Evolutionary conservation across 352 stramenopile species (phyloP).

Genomic region (Peronosclerospora sorghi): DNA sequence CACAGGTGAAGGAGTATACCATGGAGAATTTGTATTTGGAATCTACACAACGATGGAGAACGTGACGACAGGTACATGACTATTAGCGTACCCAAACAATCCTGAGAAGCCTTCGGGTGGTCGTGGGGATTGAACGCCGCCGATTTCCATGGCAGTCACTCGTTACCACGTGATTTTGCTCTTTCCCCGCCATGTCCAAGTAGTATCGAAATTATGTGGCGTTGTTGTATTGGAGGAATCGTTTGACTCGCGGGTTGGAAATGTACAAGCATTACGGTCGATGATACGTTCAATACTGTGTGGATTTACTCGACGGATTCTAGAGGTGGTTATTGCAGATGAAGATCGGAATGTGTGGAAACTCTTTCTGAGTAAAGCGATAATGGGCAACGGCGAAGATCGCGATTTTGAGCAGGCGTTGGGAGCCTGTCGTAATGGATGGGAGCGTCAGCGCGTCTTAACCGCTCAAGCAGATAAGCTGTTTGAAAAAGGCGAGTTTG

Average conservation of each 20-base stretch:
- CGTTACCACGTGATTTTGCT: constrained; percentile 89
- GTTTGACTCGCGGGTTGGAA: constrained; percentile 71
- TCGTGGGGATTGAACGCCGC: constrained; percentile 38
- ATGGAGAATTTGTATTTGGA: constrained; percentile 77
- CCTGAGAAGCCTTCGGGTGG: constrained; percentile 27
- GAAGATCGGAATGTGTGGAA: constrained; percentile 90
- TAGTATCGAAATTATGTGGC: constrained; percentile 82
- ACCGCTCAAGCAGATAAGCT: constrained; percentile 86
- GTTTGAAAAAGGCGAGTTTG: constrained; percentile 79
- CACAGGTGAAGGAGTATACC: constrained; percentile 84
- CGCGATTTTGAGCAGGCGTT: constrained; percentile 86
- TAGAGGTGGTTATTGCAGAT: constrained; percentile 68
- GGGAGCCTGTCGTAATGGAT: constrained; percentile 68
- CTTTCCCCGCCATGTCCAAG: constrained; percentile 68
- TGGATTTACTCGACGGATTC: constrained; percentile 78
- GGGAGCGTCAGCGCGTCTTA: constrained; percentile 76
- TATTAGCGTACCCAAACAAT: constrained; percentile 66
- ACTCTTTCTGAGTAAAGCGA: constrained; percentile 83
- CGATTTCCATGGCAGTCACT: constrained; percentile 80
- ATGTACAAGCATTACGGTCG: constrained; percentile 44
- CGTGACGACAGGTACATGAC: constrained; percentile 58
- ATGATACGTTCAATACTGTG: constrained; percentile 75
- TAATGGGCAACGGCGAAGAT: constrained; percentile 49
- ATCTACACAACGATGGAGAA: constrained; percentile 68
- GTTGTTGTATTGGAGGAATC: constrained; percentile 78